Percentiles rank a stretch among this genome's conserved stretches.
phyloP scores from a whole-genome alignment of 148 eudicot species.

The Dysphania ambrosioides region DNA sequence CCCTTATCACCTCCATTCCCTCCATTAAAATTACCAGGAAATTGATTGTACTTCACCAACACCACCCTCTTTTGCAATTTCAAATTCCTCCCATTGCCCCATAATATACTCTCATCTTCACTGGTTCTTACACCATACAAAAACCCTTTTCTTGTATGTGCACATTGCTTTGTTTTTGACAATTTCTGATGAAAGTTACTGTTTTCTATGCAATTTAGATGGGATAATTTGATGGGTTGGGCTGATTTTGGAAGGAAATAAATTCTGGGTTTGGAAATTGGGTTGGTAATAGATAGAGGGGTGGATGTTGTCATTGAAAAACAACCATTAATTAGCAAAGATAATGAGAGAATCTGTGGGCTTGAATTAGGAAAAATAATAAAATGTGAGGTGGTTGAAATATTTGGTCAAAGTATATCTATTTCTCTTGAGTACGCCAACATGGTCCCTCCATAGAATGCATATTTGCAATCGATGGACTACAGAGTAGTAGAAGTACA shows the following conservation, averaged over 20 bases:
- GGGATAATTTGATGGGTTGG: conserved; percentile 17
- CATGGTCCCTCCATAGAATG: no score
- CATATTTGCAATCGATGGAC: no score
- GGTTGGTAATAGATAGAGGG: conserved; percentile 30
- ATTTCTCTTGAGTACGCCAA: no score
- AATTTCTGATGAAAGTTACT: no score
- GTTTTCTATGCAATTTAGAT: conserved; percentile 11
- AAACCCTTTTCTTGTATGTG: conserved; percentile 20
- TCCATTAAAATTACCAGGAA: conserved; percentile 49
- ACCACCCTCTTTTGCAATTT: conserved; percentile 50
- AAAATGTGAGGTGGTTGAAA: no score
- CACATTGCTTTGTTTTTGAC: conserved; percentile 21
- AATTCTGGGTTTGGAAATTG: conserved; percentile 25
- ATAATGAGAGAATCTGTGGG: no score
- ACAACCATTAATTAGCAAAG: conserved; percentile 16
- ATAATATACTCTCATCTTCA: conserved; percentile 44
- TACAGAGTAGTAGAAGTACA: no score
- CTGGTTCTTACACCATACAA: conserved; percentile 29
- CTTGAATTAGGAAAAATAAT: no score
- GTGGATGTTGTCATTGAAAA: conserved; percentile 45
- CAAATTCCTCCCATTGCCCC: conserved; percentile 20
- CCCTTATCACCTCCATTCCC: conserved; percentile 51
- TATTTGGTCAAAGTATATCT: no score
- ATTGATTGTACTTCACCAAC: conserved; percentile 44
- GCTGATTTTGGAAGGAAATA: conserved; percentile 23